Evolutionary conservation across 139 green algal genomes (phyloP), one percentile per base, ranked within the genome.

Genomic region (Dunaliella sp.): DNA sequence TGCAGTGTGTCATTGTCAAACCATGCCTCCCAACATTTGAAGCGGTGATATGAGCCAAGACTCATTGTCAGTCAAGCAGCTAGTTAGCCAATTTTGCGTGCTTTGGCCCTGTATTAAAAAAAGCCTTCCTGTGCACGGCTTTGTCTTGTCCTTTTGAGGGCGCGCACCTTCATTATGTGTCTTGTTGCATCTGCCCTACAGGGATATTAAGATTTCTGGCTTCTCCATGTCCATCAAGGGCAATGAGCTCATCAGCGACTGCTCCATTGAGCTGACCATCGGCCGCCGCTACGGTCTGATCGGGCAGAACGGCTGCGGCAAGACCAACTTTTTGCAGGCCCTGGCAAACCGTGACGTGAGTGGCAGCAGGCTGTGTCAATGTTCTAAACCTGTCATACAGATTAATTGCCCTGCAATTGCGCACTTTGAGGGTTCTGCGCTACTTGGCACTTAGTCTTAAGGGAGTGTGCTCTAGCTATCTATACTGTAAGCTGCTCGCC

Each of bases 281-380:
- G 95, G 93, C 0, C 87, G 93, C 65, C 94, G 95, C 21, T 98
- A 98, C 90, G 95, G 95, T 26, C 89, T 98, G 0, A 87, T 98
- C 28, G 95, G 95, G 22, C 93, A 96, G 81, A 98, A 98, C 86
- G 96, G 96, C 37, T 96, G 93, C 85, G 96, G 96, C 83, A 98
- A 98, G 88, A 95, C 93, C 22, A 96, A 91, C 78, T 93, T 98
- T 77, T 91, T 98, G 57, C 93, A 96, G 87, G 93, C 92, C 58
- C 86, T 99, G 74, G 96, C 93, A 25, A 88, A 85, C 72, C 86
- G 94, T 7, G 95, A 98, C 88, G 86, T 89, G 80, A 77, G 85
- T 38, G 65, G 21, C 48, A 65, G 48, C 48, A 7, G 16, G 48
- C 48, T 7, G 48, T 65, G 57, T 34, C 22, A 22, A 35, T 7